Evolutionary conservation across 495 filamentous ascomycete genomes (phyloP).

Genomic region (Penicillium flavigenum): DNA sequence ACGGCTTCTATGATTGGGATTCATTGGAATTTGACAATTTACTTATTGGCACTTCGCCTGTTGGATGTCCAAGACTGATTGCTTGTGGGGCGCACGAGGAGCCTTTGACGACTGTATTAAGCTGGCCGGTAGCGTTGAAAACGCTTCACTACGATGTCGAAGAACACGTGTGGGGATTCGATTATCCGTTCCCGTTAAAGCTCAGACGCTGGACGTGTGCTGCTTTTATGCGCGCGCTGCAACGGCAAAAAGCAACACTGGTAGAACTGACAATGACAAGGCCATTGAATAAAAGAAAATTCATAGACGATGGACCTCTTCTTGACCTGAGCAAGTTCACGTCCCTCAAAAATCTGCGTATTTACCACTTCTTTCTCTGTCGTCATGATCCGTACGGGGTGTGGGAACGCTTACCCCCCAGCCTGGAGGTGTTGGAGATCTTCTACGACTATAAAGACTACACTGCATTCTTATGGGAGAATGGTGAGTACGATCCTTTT

Average conservation of each 20-base stretch:
- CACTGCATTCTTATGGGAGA: slow-evolving; percentile 5
- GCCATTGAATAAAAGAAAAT: no score
- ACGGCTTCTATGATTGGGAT: slow-evolving; percentile 10
- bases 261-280: no score
- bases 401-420: slow-evolving; percentile 17
- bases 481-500: neutral
- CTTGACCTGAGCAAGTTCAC: slow-evolving; percentile 21
- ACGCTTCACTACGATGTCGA: slow-evolving; percentile 22
- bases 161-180: slow-evolving; percentile 18
- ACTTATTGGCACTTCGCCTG: slow-evolving; percentile 22
- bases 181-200: slow-evolving; percentile 5
- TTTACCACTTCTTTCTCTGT: slow-evolving; percentile 22
- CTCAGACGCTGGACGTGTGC: slow-evolving; percentile 16
- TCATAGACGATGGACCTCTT: no score
- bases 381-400: slow-evolving; percentile 5
- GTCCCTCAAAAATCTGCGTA: slow-evolving; percentile 16
- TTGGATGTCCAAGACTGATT: slow-evolving; percentile 17
- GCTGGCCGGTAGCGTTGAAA: slow-evolving; percentile 21
- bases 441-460: slow-evolving; percentile 19
- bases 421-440: slow-evolving; percentile 19
- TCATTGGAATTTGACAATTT: slow-evolving; percentile 14
- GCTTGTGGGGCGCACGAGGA: slow-evolving; percentile 22
- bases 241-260: slow-evolving; percentile 11
- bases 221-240: slow-evolving; percentile 24
- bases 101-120: slow-evolving; percentile 17